A percentile compares a stretch with the other conserved stretches of the same genome.
phyloP scores from a whole-genome alignment of 140 eudicot genomes.

The Senecio squalidus region DNA sequence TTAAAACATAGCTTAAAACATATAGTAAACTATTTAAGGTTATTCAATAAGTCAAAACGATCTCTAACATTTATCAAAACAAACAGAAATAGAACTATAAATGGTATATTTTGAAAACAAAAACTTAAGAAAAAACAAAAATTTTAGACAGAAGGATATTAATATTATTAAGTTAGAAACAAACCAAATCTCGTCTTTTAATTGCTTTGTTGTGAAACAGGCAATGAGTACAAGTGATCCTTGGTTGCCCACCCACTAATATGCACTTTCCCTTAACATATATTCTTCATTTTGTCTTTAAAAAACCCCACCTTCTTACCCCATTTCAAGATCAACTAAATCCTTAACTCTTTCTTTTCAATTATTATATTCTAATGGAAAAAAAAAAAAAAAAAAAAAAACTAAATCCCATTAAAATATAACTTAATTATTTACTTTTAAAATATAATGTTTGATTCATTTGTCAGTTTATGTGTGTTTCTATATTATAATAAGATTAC shows the following conservation, averaged over 20 bases:
- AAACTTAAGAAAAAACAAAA: no score
- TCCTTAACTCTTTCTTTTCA: slow-evolving; percentile 11
- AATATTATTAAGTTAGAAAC: slow-evolving; percentile 11
- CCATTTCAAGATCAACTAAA: slow-evolving; percentile 28
- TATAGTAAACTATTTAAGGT: no score
- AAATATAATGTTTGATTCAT: not conserved
- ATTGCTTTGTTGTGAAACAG: slow-evolving; percentile 24
- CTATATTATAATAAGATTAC: no score
- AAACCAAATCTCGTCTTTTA: slow-evolving; percentile 22
- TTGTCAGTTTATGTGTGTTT: not conserved
- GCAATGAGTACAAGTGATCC: slow-evolving; percentile 25
- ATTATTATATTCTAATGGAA: slow-evolving; percentile 4
- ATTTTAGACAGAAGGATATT: not conserved
- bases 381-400: no score
- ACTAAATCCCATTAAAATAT: not conserved
- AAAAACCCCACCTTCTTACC: slow-evolving; percentile 36
- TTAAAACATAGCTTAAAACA: no score
- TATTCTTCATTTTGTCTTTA: slow-evolving; percentile 24
- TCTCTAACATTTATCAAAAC: no score
- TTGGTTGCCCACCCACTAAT: slow-evolving; percentile 44
- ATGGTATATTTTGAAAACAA: no score
- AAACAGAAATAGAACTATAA: no score
- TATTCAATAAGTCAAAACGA: no score
- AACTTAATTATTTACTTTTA: not conserved
- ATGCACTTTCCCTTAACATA: slow-evolving; percentile 37